Percentiles rank a stretch among this genome's conserved stretches.
Evolutionary conservation across 305 asterid genomes (phyloP).

Genomic region (Salvia sclarea): DNA sequence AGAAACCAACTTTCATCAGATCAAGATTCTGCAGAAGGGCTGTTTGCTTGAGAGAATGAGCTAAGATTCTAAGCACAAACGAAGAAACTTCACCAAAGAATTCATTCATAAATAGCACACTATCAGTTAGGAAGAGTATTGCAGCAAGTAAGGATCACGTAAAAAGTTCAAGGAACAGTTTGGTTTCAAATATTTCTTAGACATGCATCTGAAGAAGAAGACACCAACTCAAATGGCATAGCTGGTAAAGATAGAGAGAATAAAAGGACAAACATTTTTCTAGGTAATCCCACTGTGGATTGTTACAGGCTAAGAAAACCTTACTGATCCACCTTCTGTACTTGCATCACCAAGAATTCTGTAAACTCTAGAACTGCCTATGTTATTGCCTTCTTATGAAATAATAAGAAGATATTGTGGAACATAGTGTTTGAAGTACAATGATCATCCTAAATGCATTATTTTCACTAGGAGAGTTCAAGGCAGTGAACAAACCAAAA

Average conservation of each 20-base stretch:
- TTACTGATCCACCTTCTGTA: slow-evolving; percentile 12
- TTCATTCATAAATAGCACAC: background rate
- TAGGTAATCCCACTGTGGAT: background rate
- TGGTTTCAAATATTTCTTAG: background rate
- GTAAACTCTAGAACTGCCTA: background rate
- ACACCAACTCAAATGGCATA: slow-evolving; percentile 8
- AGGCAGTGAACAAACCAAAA: slow-evolving; percentile 3
- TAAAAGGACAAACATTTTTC: background rate
- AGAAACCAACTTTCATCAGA: background rate
- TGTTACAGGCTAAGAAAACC: background rate
- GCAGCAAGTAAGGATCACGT: background rate
- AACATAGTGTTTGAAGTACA: background rate
- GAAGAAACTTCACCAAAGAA: background rate
- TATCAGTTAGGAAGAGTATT: background rate
- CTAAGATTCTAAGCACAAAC: background rate
- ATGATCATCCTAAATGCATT: slow-evolving; percentile 15
- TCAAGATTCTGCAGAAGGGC: background rate
- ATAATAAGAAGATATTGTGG: background rate
- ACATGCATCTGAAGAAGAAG: slow-evolving; percentile 6
- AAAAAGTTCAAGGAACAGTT: slow-evolving; percentile 7
- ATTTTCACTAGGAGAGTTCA: background rate
- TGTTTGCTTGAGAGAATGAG: background rate
- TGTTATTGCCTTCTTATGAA: background rate
- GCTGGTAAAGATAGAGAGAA: background rate
- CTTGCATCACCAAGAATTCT: slow-evolving; percentile 13